Base-by-base conservation (phyloP, 306 rosid genomes). In the Prunus davidiana region DNA sequence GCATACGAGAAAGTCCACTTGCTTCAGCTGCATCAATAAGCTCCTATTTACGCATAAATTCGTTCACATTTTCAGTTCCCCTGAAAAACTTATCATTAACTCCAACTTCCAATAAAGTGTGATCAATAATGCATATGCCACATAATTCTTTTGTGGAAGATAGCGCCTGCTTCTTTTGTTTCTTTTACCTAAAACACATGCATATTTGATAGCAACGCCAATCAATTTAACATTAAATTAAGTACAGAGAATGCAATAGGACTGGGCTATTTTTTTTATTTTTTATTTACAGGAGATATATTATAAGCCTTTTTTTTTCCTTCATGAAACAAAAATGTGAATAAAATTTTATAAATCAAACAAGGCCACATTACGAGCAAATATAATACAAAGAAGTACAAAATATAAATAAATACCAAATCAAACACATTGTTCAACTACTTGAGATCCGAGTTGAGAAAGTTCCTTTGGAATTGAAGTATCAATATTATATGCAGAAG, bases 11-110 rank as follows among this genome's bases (percentile, higher is more conserved):
- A 61, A 95, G 90, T 46, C 93, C 97, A 80, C 97, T 92, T 22
- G 96, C 97, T 95, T 95, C 97, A 50, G 97, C 89, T 73, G 92
- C 97, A 80, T 89, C 98, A 41, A 92, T 88, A 74, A 92, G 96
- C 84, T 92, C 95, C 81, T 94, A 91, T 82, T 95, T 95, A 75
- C 57, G 88, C 97, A 95, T 95, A 80, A 86, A 92, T 76, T 92
- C 98, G 60, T 78, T 88, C 84, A 90, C 97, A 76, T 76, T 81
- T 86, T 88, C 76, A 72, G 91, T 87, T 74, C 90, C 93, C 94
- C 96, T 93, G 74, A 54, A 75, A 41, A 68, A 74, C 62, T 60
- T 54, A 70, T 34, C 78, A 47, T 65, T 75, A 83, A 62, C 27
- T 69, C 78, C 54, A 43, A 56, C 77, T 60, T 66, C 49, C 51